phyloP scores from a whole-genome alignment of 371 early-diverging fungal genomes.

The Rhizopus microsporus region DNA sequence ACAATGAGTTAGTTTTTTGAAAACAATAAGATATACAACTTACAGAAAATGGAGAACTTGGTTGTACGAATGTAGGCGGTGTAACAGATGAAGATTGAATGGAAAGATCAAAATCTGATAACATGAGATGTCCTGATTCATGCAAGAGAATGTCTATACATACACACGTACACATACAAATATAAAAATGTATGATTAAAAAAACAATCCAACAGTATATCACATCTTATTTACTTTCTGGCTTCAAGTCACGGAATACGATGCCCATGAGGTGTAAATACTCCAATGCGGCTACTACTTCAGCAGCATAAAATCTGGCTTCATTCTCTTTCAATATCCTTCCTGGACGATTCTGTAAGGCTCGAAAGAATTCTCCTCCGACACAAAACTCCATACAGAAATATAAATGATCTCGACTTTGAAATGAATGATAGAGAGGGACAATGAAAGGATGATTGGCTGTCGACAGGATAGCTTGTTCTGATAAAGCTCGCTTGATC shows the following conservation, averaged over 20 bases:
- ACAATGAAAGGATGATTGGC: conserved; percentile 98
- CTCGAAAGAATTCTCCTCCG: conserved; percentile 97
- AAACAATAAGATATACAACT: conserved; percentile 11
- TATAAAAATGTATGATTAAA: neutral
- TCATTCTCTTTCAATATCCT: conserved; percentile 83
- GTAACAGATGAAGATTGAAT: conserved; percentile 81
- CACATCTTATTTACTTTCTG: conserved; percentile 84
- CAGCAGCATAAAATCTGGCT: conserved; percentile 98
- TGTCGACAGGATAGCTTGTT: conserved; percentile 92
- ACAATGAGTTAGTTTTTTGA: neutral
- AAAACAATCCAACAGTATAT: neutral
- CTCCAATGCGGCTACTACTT: conserved; percentile 90
- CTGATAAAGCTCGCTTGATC: conserved; percentile 92
- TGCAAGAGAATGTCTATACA: conserved; percentile 85
- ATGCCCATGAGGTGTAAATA: conserved; percentile 94
- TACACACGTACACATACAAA: neutral
- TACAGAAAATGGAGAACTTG: conserved; percentile 53
- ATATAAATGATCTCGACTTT: conserved; percentile 91
- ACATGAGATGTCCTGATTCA: conserved; percentile 92
- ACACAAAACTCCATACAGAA: conserved; percentile 98
- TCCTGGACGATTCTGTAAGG: conserved; percentile 80
- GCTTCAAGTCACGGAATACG: conserved; percentile 98
- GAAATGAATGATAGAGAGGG: conserved; percentile 95
- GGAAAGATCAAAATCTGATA: conserved; percentile 95
- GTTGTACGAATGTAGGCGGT: conserved; percentile 77